A percentile compares a stretch with the other conserved stretches of the same genome.
Conservation (phyloP, 2,329 filamentous ascomycete species). For the Cladosporium sp. region DNA sequence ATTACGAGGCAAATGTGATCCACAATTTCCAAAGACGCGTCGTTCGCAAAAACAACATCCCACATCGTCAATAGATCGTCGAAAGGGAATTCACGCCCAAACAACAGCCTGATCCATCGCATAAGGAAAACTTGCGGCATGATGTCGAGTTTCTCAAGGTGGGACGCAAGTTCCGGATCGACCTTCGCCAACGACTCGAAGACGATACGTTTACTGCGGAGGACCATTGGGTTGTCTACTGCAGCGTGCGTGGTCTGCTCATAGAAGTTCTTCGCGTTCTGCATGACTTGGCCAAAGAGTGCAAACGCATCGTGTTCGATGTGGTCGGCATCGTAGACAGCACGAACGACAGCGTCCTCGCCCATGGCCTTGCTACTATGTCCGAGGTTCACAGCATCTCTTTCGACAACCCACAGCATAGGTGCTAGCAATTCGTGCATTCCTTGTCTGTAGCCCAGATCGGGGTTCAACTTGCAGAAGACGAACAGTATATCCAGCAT, state of each 20-base stretch:
- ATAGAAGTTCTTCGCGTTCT: conserved; percentile 82
- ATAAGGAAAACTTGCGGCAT: conserved; percentile 97
- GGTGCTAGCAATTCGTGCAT: conserved; percentile 97
- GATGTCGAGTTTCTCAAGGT: conserved; percentile 81
- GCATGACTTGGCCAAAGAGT: conserved; percentile 85
- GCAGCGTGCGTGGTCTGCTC: conserved; percentile 56
- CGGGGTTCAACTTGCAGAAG: conserved; percentile 88
- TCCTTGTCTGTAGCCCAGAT: conserved; percentile 89
- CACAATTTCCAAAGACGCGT: conserved; percentile 75
- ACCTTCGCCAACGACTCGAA: conserved; percentile 73
- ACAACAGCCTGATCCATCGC: conserved; percentile 93
- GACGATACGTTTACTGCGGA: conserved; percentile 83
- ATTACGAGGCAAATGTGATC: conserved; percentile 93
- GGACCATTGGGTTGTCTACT: conserved; percentile 63
- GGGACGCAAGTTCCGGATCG: conserved; percentile 79
- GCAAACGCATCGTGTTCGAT: conserved; percentile 90
- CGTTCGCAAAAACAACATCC: conserved; percentile 88
- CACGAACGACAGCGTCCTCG: conserved; percentile 32
- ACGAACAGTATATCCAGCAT: conserved; percentile 90
- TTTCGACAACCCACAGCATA: conserved; percentile 78
- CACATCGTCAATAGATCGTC: conserved; percentile 80
- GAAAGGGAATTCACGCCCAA: conserved; percentile 90
- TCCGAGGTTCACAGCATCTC: conserved; percentile 69
- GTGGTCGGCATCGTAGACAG: conserved; percentile 66
- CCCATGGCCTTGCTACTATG: conserved; percentile 31